Base-by-base conservation (phyloP, 306 rosid species). In the Rosa rugosa region DNA sequence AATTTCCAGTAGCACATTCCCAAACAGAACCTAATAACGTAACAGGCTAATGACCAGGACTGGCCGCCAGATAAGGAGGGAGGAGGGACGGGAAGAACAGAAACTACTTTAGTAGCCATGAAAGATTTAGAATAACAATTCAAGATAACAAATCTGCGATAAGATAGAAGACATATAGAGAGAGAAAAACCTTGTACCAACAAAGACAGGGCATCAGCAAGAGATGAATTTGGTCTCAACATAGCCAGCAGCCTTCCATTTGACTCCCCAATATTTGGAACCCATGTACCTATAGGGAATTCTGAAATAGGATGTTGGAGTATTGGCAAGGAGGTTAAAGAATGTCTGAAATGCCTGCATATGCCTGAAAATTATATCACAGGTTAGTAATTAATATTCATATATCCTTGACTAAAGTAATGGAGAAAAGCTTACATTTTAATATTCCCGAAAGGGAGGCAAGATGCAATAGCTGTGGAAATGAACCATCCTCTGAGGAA, bases 281-380 rank as follows among this genome's bases (percentile, higher is more conserved):
- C 88, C 98, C 97, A 89, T 5, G 97, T 88, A 57, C 97, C 98
- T 86, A 91, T 69, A 66, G 90, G 93, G 80, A 93, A 81, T 57
- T 89, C 86, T 80, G 91, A 92, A 76, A 93, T 85, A 4, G 97
- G 97, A 40, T 80, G 81, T 71, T 89, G 93, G 79, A 93, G 97
- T 81, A 93, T 88, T 73, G 98, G 98, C 86, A 93, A 83, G 77
- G 93, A 89, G 81, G 89, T 75, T 42, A 87, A 82, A 54, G 90
- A 88, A 81, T 91, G 87, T 83, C 88, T 87, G 81, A 91, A 93
- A 75, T 91, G 82, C 88, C 97, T 87, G 87, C 94, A 91, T 75
- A 93, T 87, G 84, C 93, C 98, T 93, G 94, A 82, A 86, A 86
- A 73, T 69, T 72, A 65, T 31, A 75, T 64, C 86, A 78, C 50